Conservation (phyloP, 129 eudicot genomes). For the Gnaphalium uliginosum region DNA sequence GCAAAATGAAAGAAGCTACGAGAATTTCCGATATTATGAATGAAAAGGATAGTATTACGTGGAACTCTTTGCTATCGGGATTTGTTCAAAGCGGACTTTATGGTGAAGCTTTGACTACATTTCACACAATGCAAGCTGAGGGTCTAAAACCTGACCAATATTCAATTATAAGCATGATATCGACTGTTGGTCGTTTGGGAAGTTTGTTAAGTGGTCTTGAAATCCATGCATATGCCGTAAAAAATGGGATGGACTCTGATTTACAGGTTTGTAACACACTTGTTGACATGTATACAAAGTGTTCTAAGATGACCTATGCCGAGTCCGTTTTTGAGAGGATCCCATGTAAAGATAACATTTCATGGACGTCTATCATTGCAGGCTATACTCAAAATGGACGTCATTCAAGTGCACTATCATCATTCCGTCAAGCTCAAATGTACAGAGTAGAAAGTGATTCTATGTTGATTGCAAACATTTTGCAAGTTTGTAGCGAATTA, state of each 20-base stretch:
- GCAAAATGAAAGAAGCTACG: conserved; percentile 58
- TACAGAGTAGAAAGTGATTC: conserved; percentile 46
- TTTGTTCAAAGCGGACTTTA: conserved; percentile 62
- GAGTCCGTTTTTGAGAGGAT: conserved; percentile 56
- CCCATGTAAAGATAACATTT: conserved; percentile 45
- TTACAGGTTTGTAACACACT: conserved; percentile 76
- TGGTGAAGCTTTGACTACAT: conserved; percentile 50
- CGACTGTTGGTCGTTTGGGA: conserved; percentile 53
- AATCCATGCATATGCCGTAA: conserved; percentile 73
- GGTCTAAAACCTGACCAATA: conserved; percentile 60
- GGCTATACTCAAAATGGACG: conserved; percentile 56
- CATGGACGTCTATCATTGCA: conserved; percentile 66
- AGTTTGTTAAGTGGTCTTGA: conserved; percentile 58
- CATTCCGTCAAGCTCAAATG: conserved; percentile 43
- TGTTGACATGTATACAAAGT: conserved; percentile 77
- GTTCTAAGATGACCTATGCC: conserved; percentile 46
- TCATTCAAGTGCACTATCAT: conserved; percentile 47
- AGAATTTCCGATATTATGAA: conserved; percentile 40
- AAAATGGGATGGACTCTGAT: conserved; percentile 54
- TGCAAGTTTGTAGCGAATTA: conserved; percentile 62
- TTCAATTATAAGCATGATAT: conserved; percentile 54
- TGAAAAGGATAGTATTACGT: conserved; percentile 58
- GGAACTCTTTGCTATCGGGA: conserved; percentile 81
- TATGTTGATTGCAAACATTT: conserved; percentile 62
- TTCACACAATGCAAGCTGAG: conserved; percentile 42